A percentile compares a stretch with the other conserved stretches of the same genome.
Conservation (phyloP, 2,329 filamentous ascomycete species). For the Tolypocladium ovalisporum region DNA sequence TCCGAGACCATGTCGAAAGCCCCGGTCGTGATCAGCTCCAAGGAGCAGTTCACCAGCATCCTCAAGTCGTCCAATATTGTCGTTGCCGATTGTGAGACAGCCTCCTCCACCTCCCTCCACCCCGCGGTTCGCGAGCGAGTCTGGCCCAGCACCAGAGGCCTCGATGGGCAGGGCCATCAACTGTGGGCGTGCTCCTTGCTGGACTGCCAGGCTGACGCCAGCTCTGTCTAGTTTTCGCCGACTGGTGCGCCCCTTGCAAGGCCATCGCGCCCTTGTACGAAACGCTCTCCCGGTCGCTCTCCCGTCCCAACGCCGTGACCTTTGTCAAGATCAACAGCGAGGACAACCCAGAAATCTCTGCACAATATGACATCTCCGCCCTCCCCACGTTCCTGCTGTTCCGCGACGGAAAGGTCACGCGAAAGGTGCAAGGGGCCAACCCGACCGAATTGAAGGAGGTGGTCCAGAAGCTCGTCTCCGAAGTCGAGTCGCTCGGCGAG, state of each 20-base stretch:
- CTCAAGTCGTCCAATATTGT: conserved; percentile 68
- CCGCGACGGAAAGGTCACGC: conserved; percentile 55
- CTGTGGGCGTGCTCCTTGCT: not conserved
- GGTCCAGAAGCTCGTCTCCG: conserved; percentile 58
- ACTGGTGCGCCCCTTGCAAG: conserved; percentile 79
- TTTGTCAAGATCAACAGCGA: conserved; percentile 87
- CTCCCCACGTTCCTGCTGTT: conserved; percentile 92
- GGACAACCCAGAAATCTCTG: conserved; percentile 59
- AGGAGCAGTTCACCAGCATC: conserved; percentile 54
- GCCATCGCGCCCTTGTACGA: conserved; percentile 77
- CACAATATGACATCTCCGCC: conserved; percentile 61
- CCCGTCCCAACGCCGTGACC: conserved; percentile 60
- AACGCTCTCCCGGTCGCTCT: conserved; percentile 58
- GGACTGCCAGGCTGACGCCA: conserved; percentile 6
- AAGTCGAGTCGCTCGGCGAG: conserved; percentile 48
- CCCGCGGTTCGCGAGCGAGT: conserved; percentile 1
- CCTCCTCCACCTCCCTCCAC: not conserved
- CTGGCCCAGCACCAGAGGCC: not conserved
- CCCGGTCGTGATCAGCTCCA: conserved; percentile 28
- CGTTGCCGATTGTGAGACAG: conserved; percentile 73
- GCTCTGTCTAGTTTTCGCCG: conserved; percentile 60
- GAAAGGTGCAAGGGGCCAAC: conserved; percentile 66
- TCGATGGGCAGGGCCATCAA: too few species aligned
- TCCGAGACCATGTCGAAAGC: conserved; percentile 16
- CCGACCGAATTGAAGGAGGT: conserved; percentile 57